Evolutionary conservation across 208 protist species (phyloP).

Genomic region (Leishmania arabica): DNA sequence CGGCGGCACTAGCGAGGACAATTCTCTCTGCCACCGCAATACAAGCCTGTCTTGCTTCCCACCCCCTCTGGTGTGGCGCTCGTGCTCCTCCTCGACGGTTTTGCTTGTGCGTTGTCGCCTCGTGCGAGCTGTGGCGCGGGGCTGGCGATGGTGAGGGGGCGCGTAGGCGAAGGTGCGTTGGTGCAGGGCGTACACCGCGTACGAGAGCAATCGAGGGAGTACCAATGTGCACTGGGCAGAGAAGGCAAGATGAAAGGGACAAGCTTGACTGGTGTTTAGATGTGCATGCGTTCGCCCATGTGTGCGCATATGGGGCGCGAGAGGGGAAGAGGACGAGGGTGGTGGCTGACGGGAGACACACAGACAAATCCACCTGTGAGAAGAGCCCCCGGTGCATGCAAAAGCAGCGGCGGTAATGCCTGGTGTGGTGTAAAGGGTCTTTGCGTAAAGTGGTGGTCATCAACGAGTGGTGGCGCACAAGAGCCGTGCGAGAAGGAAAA

Average conservation of each 20-base stretch:
- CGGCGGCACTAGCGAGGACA: not conserved
- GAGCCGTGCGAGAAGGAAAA: not conserved
- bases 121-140: not conserved
- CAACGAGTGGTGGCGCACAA: not conserved
- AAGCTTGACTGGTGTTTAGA: not conserved
- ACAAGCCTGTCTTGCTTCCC: not conserved
- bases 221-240: not conserved
- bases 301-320: not conserved
- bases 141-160: not conserved
- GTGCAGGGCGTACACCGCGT: not conserved
- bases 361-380: not conserved
- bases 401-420: not conserved
- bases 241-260: not conserved
- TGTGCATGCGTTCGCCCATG: not conserved
- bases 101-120: not conserved
- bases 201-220: not conserved
- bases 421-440: not conserved
- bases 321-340: not conserved
- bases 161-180: not conserved
- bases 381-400: not conserved
- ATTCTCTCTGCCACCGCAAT: not conserved
- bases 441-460: not conserved
- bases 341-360: not conserved
- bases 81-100: not conserved
- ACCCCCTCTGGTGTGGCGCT: not conserved